Conservation (phyloP, 768 basidiomycete species). For the Mycena leptocephala region DNA sequence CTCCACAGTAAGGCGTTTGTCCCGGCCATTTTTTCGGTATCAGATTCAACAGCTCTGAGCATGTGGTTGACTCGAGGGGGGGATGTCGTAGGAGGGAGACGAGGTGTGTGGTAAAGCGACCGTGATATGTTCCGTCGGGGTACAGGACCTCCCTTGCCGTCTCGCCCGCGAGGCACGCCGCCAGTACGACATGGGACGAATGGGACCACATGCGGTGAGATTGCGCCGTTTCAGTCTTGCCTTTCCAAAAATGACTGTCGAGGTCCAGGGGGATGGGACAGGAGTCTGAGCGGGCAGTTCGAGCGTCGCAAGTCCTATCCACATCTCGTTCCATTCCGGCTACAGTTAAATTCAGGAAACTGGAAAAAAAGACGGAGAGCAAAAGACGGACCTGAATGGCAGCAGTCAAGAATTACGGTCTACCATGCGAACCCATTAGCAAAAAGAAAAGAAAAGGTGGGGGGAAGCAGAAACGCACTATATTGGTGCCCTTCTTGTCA, state of each 20-base stretch:
- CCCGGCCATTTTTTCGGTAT: not conserved
- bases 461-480: no score
- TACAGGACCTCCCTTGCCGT: no score
- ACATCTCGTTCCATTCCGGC: not conserved
- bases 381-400: not conserved
- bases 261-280: not conserved
- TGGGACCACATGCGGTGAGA: not conserved
- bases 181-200: not conserved
- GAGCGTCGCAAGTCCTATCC: not conserved
- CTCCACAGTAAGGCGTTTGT: not conserved
- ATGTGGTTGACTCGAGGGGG: not conserved
- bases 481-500: no score
- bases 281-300: not conserved
- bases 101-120: not conserved
- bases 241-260: no score
- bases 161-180: no score
- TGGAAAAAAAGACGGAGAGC: not conserved
- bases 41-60: not conserved
- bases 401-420: not conserved
- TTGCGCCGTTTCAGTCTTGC: not conserved
- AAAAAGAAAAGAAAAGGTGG: no score
- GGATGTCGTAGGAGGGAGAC: not conserved
- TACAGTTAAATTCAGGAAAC: not conserved
- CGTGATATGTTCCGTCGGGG: no score
- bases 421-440: no score